phyloP scores from a whole-genome alignment of 2,329 filamentous ascomycete genomes.

The Cladosporium sp. region DNA sequence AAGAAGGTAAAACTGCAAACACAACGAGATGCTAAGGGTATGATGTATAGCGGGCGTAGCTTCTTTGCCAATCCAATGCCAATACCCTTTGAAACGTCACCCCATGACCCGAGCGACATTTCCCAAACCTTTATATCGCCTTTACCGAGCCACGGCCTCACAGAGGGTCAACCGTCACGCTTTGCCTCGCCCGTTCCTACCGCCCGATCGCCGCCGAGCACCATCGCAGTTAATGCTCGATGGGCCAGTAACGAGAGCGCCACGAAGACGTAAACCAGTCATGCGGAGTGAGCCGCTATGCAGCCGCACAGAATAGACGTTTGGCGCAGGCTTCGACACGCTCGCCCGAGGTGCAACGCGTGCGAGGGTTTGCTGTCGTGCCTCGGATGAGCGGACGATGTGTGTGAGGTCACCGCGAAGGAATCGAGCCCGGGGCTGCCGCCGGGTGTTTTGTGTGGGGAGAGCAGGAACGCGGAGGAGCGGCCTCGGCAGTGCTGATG shows the following conservation, averaged over 20 bases:
- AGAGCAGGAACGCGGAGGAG: not conserved
- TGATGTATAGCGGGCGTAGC: not conserved
- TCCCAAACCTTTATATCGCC: not conserved
- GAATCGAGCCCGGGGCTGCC: not conserved
- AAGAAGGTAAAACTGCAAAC: not conserved
- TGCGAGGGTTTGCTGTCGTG: not conserved
- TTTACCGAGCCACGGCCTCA: constrained; percentile 3
- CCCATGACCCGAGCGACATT: constrained; percentile 8
- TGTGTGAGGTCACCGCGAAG: constrained; percentile 5
- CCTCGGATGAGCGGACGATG: constrained; percentile 23
- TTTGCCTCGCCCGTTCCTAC: constrained; percentile 7
- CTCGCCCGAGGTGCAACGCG: constrained; percentile 4
- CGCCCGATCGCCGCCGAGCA: constrained; percentile 12
- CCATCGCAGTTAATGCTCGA: not conserved
- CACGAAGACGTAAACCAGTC: not conserved
- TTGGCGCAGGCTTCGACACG: not conserved
- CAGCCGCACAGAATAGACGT: constrained; percentile 4
- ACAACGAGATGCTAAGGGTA: not conserved
- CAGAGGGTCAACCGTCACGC: not conserved
- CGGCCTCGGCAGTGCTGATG: constrained; percentile 2
- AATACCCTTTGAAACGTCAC: constrained; percentile 9
- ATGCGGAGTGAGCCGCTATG: constrained; percentile 9
- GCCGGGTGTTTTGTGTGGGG: not conserved
- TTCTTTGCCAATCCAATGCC: constrained; percentile 7
- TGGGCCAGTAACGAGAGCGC: not conserved